Percentiles rank a stretch among this genome's conserved stretches.
Conservation (phyloP, 2,329 filamentous ascomycete genomes). For the Thelonectria rubi region DNA sequence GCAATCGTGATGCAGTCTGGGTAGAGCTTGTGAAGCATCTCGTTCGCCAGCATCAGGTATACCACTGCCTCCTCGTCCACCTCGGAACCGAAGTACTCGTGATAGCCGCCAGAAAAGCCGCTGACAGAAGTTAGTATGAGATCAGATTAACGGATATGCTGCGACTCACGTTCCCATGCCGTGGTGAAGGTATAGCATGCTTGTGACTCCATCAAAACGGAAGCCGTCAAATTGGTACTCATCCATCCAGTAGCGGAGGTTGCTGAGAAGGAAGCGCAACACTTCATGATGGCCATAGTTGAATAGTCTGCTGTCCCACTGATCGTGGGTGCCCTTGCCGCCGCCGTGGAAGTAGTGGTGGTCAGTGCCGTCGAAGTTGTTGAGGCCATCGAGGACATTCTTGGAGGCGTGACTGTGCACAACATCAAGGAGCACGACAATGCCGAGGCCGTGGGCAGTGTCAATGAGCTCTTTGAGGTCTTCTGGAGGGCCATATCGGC, state of each 20-base stretch:
- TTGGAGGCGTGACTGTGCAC: constrained; percentile 98
- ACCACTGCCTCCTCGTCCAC: constrained; percentile 95
- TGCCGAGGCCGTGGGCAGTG: constrained; percentile 88
- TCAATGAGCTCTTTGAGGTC: constrained; percentile 97
- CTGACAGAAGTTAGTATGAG: constrained; percentile 54
- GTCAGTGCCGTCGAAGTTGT: constrained; percentile 94
- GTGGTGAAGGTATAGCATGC: constrained; percentile 96
- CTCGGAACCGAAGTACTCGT: constrained; percentile 91
- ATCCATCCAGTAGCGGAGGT: constrained; percentile 98
- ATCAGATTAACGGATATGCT: background rate
- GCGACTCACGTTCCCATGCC: constrained; percentile 89
- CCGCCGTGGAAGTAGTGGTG: constrained; percentile 96
- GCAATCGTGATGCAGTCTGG: constrained; percentile 90
- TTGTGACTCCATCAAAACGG: constrained; percentile 97
- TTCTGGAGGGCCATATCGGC: constrained; percentile 91
- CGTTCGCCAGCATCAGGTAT: constrained; percentile 96
- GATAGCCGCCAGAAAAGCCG: constrained; percentile 96
- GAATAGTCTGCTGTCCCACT: constrained; percentile 97
- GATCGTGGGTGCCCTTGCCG: constrained; percentile 82
- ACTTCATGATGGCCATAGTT: constrained; percentile 98
- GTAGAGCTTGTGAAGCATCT: constrained; percentile 92
- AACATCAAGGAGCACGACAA: constrained; percentile 91
- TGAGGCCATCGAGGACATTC: constrained; percentile 93
- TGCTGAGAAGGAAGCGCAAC: constrained; percentile 92
- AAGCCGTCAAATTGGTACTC: constrained; percentile 97